Percentiles rank a stretch among this genome's conserved stretches.
phyloP scores from a whole-genome alignment of 768 basidiomycete genomes.

The Leccinum boreale region DNA sequence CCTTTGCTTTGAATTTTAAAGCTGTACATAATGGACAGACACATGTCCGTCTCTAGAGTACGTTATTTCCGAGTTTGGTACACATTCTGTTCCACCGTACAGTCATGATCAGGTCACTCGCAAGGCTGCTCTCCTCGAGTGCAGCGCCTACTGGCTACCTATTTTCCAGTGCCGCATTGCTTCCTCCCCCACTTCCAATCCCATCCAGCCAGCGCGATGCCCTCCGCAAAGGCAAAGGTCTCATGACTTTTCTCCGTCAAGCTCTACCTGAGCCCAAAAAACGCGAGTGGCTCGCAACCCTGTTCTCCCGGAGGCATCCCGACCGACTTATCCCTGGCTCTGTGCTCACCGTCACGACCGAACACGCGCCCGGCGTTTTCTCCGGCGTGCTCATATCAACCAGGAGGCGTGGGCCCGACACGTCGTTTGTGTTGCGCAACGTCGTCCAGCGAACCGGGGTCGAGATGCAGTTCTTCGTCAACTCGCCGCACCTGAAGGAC shows the following conservation, averaged over 20 bases:
- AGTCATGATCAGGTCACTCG: constrained; percentile 2
- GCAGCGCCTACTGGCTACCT: constrained; percentile 44
- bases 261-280: constrained; percentile 67
- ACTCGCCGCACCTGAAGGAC: constrained; percentile 83
- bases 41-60: neutral
- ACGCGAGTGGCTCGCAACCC: constrained; percentile 57
- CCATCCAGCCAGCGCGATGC: constrained; percentile 37
- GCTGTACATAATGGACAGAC: constrained; percentile 27
- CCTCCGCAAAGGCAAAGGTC: constrained; percentile 66
- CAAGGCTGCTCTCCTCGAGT: constrained; percentile 25
- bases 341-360: constrained; percentile 76
- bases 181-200: constrained; percentile 43
- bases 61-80: constrained; percentile 16
- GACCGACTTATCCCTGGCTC: constrained; percentile 76
- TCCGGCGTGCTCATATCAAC: constrained; percentile 86
- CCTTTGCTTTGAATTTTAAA: constrained; percentile 27
- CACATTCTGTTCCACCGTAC: neutral
- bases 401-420: constrained; percentile 80
- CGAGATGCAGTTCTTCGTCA: constrained; percentile 88
- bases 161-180: constrained; percentile 67
- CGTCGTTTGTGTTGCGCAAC: constrained; percentile 86
- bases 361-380: constrained; percentile 78
- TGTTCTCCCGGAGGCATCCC: constrained; percentile 71
- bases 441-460: constrained; percentile 88
- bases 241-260: constrained; percentile 72